These are phyloP conservation scores for Pichia terricola DNA, from an alignment of 1,139 yeast genomes.

Conservation along the genomic window DNA sequence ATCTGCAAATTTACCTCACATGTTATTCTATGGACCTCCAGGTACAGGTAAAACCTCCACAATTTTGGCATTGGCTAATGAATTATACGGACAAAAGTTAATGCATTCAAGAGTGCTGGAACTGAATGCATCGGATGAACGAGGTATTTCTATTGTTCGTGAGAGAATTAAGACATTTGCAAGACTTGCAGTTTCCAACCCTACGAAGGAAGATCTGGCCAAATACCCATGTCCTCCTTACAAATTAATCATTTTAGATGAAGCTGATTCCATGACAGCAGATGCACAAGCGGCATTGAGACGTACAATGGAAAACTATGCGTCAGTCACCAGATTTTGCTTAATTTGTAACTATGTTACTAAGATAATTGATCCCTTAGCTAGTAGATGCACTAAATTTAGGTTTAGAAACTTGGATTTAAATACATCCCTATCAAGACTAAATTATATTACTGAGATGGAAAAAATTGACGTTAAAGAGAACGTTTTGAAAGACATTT, in stretches of 20 bases:
- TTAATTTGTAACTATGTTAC: slow-evolving; percentile 93
- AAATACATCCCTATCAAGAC: slow-evolving; percentile 57
- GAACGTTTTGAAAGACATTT: slow-evolving; percentile 50
- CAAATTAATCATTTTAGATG: slow-evolving; percentile 72
- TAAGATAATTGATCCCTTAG: slow-evolving; percentile 89
- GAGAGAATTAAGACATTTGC: slow-evolving; percentile 92
- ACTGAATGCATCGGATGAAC: slow-evolving; percentile 90
- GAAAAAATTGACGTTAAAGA: slow-evolving; percentile 43
- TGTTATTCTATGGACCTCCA: slow-evolving; percentile 95
- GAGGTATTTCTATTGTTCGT: slow-evolving; percentile 89
- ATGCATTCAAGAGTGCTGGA: slow-evolving; percentile 76
- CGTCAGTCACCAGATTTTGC: slow-evolving; percentile 86
- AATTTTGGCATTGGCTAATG: slow-evolving; percentile 76
- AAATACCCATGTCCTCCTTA: slow-evolving; percentile 93
- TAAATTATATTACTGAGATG: slow-evolving; percentile 47
- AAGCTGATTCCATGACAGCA: slow-evolving; percentile 97
- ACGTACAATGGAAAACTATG: slow-evolving; percentile 93
- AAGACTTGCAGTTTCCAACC: slow-evolving; percentile 74
- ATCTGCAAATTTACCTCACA: slow-evolving; percentile 83
- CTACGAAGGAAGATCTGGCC: slow-evolving; percentile 53
- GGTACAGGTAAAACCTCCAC: slow-evolving; percentile 97
- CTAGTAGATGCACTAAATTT: slow-evolving; percentile 92
- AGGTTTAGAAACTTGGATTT: slow-evolving; percentile 75
- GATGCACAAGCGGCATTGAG: slow-evolving; percentile 95
- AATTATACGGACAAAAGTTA: slow-evolving; percentile 66